Evolutionary conservation across 306 rosid genomes (phyloP), one percentile per base, ranked within the genome.

Genomic region (Cotoneaster glaucophyllus): DNA sequence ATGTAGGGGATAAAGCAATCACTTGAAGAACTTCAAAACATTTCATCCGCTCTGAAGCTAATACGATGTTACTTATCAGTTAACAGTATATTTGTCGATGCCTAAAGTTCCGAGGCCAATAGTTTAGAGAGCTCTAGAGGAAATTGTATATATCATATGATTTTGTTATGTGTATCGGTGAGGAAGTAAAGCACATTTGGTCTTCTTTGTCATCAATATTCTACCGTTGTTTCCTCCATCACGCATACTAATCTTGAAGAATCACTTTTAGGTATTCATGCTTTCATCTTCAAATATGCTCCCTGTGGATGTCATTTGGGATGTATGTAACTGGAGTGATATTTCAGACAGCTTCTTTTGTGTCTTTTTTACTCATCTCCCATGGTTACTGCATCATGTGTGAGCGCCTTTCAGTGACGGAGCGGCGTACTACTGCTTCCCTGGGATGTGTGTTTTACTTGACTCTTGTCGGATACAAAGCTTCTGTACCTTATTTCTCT

Each of bases 251-350:
- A 34, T 48, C 37, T 1, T 68, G 52, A 65, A 50, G 57, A 53
- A n/a, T 37, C 67, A 24, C 25, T 12, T 83, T 83, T 87, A 92
- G 99, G 99, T 96, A 96, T 85, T 92, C 97, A 7, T 96, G 98
- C 85, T 88, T 81, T 83, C 83, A 96, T 77, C 87, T 86, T 74
- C 88, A 92, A 77, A 83, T 87, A 68, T 96, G 99, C 79, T 96
- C 99, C 61, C 82, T 96, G 84, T 96, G 99, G 99, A 90, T 96
- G 93, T 96, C 99, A 79, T 96, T 96, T 73, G 99, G 97, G 77
- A 98, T 90, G 53, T 92, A 96, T 62, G 87, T 96, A 74, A 96
- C 96, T 21, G 99, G 98, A 79, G 97, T 96, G 86, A 91, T 96
- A 48, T 92, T 96, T 78, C 97, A 96, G 84, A 96, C 98, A 66